Evolutionary conservation across 225 moss, liverwort and hornwort genomes (phyloP).

Genomic region (Marchantia polymorpha): DNA sequence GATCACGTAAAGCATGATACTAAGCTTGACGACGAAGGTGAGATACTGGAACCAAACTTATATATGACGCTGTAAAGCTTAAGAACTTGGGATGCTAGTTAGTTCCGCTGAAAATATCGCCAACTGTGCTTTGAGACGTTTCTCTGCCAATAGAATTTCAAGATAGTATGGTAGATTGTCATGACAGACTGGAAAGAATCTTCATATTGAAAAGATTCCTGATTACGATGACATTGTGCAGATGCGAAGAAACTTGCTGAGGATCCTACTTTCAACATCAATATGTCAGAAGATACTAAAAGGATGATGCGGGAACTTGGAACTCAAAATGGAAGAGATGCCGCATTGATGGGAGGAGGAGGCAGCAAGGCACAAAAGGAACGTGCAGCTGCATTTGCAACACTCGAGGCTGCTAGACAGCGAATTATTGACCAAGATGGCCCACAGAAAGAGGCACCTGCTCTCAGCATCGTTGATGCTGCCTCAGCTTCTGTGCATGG

Average conservation of each 20-base stretch:
- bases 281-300: constrained; percentile 88
- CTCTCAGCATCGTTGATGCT: constrained; percentile 92
- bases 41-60: neutral
- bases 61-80: neutral
- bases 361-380: constrained; percentile 89
- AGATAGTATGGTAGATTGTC: neutral
- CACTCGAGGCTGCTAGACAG: constrained; percentile 70
- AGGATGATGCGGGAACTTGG: constrained; percentile 86
- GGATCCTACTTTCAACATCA: constrained; percentile 87
- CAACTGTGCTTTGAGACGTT: neutral
- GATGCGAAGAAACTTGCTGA: constrained; percentile 66
- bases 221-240: constrained; percentile 4
- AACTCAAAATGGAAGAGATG: constrained; percentile 74
- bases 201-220: neutral
- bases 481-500: constrained; percentile 96
- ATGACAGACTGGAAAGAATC: no score
- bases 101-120: neutral
- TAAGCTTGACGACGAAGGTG: constrained; percentile 77
- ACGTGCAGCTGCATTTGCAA: constrained; percentile 69
- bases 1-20: constrained; percentile 89
- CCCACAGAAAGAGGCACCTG: constrained; percentile 33
- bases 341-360: constrained; percentile 77
- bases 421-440: constrained; percentile 31
- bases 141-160: neutral
- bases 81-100: neutral